Base-by-base conservation (phyloP, 495 filamentous ascomycete species). In the Penicillium paradoxum region DNA sequence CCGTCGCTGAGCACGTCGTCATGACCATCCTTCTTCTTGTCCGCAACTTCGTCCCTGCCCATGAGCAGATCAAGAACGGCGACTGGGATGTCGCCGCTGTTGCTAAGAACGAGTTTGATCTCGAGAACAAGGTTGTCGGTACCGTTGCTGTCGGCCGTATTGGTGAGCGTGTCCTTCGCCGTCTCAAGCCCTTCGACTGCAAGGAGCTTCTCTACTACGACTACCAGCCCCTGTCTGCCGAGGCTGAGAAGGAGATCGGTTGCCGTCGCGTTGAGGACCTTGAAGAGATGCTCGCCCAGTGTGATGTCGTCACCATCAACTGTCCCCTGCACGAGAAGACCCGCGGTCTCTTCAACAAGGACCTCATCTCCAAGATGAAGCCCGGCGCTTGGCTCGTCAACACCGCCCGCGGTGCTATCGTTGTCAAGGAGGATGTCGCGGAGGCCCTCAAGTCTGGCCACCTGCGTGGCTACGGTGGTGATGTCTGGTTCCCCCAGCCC, bases 281-380 rank as follows among this genome's bases (percentile, higher is more conserved):
- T 59, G 92, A 97, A 80, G 93, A 98, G 74, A 87, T 98, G 84
- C 75, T 98, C 51, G 79, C 81, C 49, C 91, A 97, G 81, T 97
- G 91, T 73, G 93, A 98, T 61, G 88, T 98, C 37, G 93, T 98
- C 65, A 98, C 93, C 64, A 97, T 98, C 75, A 98, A 98, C 83
- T 97, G 92, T 83, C 93, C 93, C 54, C 83, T 98, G 56, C 93
- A 98, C 76, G 93, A 97, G 81, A 95, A 93, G 81, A 98, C 93
- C 40, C 79, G 81, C 29, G 93, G 93, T 56, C 70, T 98, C 60
- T 98, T 98, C 81, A 96, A 97, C 83, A 97, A 97, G 87, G 90
- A 97, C n/a, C 81, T 98, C 55, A 95, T 98, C 64, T 81, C 86
- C 63, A 97, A 97, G 88, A 98, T 98, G 93, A 98, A 98, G 89